Base-by-base conservation (phyloP, 495 filamentous ascomycete species). In the Daldinia vernicosa region DNA sequence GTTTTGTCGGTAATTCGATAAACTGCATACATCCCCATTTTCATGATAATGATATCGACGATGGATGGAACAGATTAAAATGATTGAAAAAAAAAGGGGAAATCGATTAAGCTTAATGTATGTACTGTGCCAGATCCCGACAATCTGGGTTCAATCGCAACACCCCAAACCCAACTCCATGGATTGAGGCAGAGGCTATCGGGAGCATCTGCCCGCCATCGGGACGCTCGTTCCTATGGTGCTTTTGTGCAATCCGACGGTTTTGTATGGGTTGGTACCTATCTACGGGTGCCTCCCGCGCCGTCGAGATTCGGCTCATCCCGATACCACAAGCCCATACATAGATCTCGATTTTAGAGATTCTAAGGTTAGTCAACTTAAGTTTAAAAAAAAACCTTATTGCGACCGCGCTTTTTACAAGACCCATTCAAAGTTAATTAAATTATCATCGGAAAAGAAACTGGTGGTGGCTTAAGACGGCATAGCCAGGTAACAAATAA, bases 81-180 rank as follows among this genome's bases (percentile, higher is more conserved):
- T 47, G 17, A 26, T n/a, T 15, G 28, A 45, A 52, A 39, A 50
- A 9, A 53, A 56, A 58, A 51, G 50, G 57, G 40, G 33, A 37
- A 63, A 50, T 15, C 26, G 17, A 60, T 28, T 57, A 66, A 58
- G 71, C 59, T 53, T 60, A 67, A 60, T 63, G 55, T 51, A 60
- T 63, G 55, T 51, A 57, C 51, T 58, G 67, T 58, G 59, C 63
- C 54, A 63, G 45, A 71, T 57, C 57, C 71, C 71, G 71, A 71
- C 60, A 64, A 63, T 62, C 30, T 74, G 67, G 71, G 19, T 24
- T 55, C 63, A 59, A 28, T 43, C 35, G 43, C 24, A 39, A 66
- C 52, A 53, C 53, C 63, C 58, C 57, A 47, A 66, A 68, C 70
- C 69, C 70, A 69, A 73, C 57, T 27, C 70, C 66, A 66, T 59